These are phyloP conservation scores for Epichloe glyceriae DNA, from an alignment of 2,329 filamentous ascomycete genomes.

Conservation along the genomic window DNA sequence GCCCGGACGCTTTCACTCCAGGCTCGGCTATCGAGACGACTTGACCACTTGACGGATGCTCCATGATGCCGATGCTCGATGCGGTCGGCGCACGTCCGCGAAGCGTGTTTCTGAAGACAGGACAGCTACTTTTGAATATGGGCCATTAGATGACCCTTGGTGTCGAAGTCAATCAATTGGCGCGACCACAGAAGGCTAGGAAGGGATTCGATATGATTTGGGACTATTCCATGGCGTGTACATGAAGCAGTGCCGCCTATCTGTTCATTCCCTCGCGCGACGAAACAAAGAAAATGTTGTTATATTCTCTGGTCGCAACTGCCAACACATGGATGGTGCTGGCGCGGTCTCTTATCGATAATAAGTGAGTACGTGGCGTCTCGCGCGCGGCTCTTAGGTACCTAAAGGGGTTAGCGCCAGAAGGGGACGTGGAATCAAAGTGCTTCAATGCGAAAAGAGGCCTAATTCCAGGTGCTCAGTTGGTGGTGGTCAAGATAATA, in stretches of 20 bases:
- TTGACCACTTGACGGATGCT: constrained; percentile 16
- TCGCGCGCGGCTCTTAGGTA: background rate
- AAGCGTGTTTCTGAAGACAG: background rate
- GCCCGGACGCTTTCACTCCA: constrained; percentile 51
- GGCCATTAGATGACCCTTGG: background rate
- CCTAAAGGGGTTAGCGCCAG: background rate
- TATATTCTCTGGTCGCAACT: background rate
- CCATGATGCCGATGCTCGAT: constrained; percentile 13
- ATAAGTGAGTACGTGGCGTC: background rate
- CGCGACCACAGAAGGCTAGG: background rate
- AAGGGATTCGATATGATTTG: background rate
- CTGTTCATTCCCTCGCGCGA: background rate
- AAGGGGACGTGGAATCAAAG: background rate
- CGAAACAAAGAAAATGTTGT: background rate
- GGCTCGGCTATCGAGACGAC: constrained; percentile 44
- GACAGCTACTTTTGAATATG: background rate
- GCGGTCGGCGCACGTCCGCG: background rate
- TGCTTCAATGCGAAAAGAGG: background rate
- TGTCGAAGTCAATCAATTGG: background rate
- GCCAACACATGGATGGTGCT: background rate
- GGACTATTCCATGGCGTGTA: background rate
- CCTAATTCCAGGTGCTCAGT: background rate
- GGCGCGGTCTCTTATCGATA: background rate
- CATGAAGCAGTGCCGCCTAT: background rate
- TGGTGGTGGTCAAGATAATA: background rate